Evolutionary conservation across 306 rosid species (phyloP).

Genomic region (Sicyos baderoa): DNA sequence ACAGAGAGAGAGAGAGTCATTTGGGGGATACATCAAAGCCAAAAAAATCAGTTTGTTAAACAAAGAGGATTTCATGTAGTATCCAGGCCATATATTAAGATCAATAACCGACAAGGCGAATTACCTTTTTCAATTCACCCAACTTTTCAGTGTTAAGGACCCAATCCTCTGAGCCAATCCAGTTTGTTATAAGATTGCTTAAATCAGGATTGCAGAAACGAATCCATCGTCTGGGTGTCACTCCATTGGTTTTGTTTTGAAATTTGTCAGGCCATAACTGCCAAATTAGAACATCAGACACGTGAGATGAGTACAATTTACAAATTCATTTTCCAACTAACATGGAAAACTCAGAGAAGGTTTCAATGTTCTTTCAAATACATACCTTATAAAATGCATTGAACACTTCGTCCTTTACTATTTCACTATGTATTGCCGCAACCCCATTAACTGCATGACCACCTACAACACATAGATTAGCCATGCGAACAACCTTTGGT

Average conservation of each 20-base stretch:
- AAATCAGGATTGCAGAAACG: conserved; percentile 80
- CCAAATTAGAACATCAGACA: conserved; percentile 21
- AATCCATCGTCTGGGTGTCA: conserved; percentile 98
- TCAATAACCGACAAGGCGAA: conserved; percentile 23
- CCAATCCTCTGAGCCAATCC: conserved; percentile 92
- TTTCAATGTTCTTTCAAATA: neutral
- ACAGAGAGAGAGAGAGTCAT: neutral
- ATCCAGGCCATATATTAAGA: conserved; percentile 19
- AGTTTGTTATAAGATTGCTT: conserved; percentile 59
- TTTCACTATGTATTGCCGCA: conserved; percentile 95
- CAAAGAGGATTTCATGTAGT: neutral
- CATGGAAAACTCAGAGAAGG: neutral
- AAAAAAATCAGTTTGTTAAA: neutral
- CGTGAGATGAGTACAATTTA: neutral
- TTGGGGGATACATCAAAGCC: neutral
- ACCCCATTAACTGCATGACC: conserved; percentile 99
- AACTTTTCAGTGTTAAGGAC: conserved; percentile 71
- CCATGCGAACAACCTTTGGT: conserved; percentile 91
- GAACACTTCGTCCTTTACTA: conserved; percentile 88
- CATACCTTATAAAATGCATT: conserved; percentile 74
- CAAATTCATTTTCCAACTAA: neutral
- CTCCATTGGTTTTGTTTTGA: conserved; percentile 98
- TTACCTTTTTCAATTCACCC: conserved; percentile 33
- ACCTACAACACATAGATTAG: conserved; percentile 89
- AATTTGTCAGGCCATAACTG: conserved; percentile 96